Conservation (phyloP, 768 basidiomycete genomes). For the Macrolepiota dolichaula region DNA sequence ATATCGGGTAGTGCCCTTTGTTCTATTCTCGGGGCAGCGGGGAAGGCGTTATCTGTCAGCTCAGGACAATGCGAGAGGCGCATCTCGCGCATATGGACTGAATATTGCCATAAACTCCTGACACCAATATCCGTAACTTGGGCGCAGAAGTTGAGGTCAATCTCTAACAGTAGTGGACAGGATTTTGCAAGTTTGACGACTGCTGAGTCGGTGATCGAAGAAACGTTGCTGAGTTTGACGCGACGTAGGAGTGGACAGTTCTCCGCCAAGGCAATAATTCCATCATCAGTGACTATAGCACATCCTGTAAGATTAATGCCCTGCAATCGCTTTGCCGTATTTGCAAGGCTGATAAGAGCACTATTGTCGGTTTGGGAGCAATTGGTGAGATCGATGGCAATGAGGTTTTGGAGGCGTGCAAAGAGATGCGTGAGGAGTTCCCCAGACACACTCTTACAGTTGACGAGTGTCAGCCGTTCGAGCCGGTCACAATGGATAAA, state of each 20-base stretch:
- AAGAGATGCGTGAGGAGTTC: slow-evolving; percentile 62
- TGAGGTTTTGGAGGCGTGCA: slow-evolving; percentile 67
- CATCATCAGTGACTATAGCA: slow-evolving; percentile 72
- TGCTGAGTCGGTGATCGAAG: slow-evolving; percentile 70
- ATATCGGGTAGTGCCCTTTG: slow-evolving; percentile 28
- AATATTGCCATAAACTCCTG: slow-evolving; percentile 81
- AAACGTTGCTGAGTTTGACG: slow-evolving; percentile 83
- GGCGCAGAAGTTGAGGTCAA: slow-evolving; percentile 87
- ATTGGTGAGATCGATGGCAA: slow-evolving; percentile 82
- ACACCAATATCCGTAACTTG: slow-evolving; percentile 73
- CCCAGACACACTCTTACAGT: slow-evolving; percentile 67
- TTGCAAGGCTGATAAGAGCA: slow-evolving; percentile 69
- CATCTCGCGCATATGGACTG: slow-evolving; percentile 86
- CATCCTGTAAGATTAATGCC: slow-evolving; percentile 91
- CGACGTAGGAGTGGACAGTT: slow-evolving; percentile 78
- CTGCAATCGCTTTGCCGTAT: slow-evolving; percentile 71
- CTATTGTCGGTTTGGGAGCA: slow-evolving; percentile 67
- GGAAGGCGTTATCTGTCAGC: slow-evolving; percentile 85
- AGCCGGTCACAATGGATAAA: slow-evolving; percentile 75
- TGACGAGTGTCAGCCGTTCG: slow-evolving; percentile 86
- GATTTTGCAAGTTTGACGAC: slow-evolving; percentile 72
- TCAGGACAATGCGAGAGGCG: slow-evolving; percentile 75
- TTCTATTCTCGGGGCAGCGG: slow-evolving; percentile 54
- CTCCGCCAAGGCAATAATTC: slow-evolving; percentile 71
- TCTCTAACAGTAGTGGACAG: slow-evolving; percentile 87